Evolutionary conservation across 495 filamentous ascomycete genomes (phyloP).

Genomic region (Xylaria nigripes): DNA sequence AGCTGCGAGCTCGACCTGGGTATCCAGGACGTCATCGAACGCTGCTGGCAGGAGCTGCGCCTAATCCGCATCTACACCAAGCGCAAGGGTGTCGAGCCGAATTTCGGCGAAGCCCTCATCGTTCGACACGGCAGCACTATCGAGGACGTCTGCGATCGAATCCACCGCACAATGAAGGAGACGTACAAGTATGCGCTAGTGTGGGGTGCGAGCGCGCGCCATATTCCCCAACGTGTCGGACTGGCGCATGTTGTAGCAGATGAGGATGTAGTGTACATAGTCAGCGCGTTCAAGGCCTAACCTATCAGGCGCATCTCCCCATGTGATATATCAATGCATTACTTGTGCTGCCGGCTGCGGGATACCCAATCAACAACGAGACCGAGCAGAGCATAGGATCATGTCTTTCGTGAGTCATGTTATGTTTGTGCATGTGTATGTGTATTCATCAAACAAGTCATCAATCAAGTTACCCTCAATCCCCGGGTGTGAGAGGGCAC

Average conservation of each 20-base stretch:
- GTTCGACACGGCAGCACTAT: constrained; percentile 80
- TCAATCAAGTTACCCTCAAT: background rate
- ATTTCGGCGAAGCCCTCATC: constrained; percentile 90
- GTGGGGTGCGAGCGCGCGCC: constrained; percentile 92
- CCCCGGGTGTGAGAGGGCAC: background rate
- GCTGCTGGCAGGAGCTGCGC: constrained; percentile 89
- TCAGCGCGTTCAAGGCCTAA: constrained; percentile 63
- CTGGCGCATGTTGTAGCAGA: constrained; percentile 80
- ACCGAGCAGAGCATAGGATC: background rate
- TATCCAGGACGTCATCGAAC: constrained; percentile 90
- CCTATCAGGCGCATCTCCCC: constrained; percentile 2
- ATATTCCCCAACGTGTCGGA: constrained; percentile 91
- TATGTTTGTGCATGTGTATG: background rate
- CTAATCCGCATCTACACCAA: constrained; percentile 96
- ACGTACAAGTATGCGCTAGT: constrained; percentile 98
- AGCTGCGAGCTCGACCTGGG: constrained; percentile 94
- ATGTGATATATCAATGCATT: background rate
- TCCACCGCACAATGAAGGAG: constrained; percentile 92
- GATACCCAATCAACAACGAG: background rate
- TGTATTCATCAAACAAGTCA: constrained; percentile 10
- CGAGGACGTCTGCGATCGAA: constrained; percentile 94
- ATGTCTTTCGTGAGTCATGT: constrained; percentile 3
- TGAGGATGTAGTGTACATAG: constrained; percentile 96
- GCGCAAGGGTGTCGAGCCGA: constrained; percentile 83
- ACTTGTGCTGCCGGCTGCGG: background rate